phyloP scores from a whole-genome alignment of 2,329 filamentous ascomycete genomes.

The Metarhizium robertsii region DNA sequence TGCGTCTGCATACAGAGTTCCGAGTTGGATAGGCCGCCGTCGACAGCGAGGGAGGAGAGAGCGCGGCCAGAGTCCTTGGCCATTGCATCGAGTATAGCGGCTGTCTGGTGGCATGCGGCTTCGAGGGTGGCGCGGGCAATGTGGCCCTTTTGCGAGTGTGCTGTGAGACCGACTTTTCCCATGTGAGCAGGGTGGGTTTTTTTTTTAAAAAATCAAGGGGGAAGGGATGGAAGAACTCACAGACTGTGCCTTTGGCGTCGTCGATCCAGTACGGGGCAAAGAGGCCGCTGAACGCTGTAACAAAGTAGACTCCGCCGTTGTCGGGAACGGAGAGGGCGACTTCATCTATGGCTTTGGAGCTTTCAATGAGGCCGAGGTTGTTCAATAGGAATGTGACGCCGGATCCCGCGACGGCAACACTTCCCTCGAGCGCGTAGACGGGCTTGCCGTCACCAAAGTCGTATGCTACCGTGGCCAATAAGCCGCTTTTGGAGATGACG shows the following conservation, averaged over 20 bases:
- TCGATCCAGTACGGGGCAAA: conserved; percentile 96
- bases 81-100: conserved; percentile 88
- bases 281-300: conserved; percentile 83
- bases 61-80: conserved; percentile 72
- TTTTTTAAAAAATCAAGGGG: background rate
- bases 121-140: conserved; percentile 85
- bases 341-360: conserved; percentile 38
- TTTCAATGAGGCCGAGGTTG: conserved; percentile 51
- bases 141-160: conserved; percentile 76
- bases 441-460: conserved; percentile 59
- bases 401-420: conserved; percentile 72
- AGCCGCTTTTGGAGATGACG: conserved; percentile 73
- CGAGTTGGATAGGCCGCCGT: conserved; percentile 83
- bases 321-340: conserved; percentile 49
- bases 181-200: background rate
- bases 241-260: conserved; percentile 80
- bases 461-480: conserved; percentile 81
- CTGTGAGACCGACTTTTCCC: conserved; percentile 64
- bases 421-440: conserved; percentile 76
- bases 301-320: conserved; percentile 77
- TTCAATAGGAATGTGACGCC: conserved; percentile 66
- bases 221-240: conserved; percentile 30
- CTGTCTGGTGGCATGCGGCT: conserved; percentile 86
- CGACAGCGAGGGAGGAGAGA: conserved; percentile 68
- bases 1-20: conserved; percentile 88